Evolutionary conservation across 2,329 filamentous ascomycete species (phyloP).

Genomic region (Gremmenia infestans): DNA sequence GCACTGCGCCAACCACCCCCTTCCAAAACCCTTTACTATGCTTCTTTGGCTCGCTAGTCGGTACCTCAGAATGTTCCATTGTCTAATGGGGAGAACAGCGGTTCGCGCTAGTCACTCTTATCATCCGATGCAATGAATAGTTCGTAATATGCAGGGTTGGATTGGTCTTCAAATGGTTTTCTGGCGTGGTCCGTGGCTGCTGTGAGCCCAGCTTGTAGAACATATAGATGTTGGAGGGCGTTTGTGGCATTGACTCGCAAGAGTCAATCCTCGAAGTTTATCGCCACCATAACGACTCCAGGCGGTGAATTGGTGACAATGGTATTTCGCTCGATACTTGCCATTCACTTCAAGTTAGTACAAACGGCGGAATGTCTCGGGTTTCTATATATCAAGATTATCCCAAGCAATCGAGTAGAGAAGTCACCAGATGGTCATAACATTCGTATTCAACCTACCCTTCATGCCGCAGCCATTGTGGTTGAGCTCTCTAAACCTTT

Average conservation of each 20-base stretch:
- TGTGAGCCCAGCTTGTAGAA: no score
- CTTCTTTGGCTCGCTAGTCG: not conserved
- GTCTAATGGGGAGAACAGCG: no score
- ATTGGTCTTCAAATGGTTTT: no score
- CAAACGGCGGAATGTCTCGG: not conserved
- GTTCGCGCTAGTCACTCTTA: no score
- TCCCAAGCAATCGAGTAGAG: not conserved
- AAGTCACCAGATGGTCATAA: not conserved
- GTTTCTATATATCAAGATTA: not conserved
- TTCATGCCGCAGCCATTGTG: not conserved
- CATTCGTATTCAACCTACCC: not conserved
- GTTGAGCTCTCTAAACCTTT: slow-evolving; percentile 6
- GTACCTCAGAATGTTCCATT: no score
- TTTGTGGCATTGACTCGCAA: not conserved
- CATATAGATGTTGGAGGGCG: no score
- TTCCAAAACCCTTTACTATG: not conserved
- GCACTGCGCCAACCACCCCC: not conserved
- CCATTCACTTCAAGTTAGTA: not conserved
- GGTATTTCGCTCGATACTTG: not conserved
- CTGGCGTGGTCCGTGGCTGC: no score
- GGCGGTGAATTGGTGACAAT: not conserved
- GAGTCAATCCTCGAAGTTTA: not conserved
- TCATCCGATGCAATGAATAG: no score
- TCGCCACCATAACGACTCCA: not conserved
- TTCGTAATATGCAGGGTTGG: no score